Percentiles rank a stretch among this genome's conserved stretches.
phyloP scores from a whole-genome alignment of 176 grass and related monocot species.

The Themeda triandra region DNA sequence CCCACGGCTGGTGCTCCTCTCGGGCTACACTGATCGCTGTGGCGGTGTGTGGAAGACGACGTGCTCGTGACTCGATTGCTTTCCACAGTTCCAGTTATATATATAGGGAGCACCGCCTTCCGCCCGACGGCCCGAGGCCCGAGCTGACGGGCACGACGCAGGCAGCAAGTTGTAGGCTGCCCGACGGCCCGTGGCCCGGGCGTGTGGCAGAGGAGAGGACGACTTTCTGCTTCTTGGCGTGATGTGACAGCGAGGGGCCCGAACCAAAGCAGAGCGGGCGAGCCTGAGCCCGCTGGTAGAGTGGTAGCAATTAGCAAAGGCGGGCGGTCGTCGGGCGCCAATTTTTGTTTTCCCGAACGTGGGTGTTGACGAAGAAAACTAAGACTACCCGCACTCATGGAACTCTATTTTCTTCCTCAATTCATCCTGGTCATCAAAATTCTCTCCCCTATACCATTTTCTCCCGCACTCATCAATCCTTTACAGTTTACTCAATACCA shows the following conservation, averaged over 20 bases:
- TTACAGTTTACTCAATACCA: too few relatives aligned
- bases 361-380: not conserved
- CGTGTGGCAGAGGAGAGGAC: not conserved
- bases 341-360: too few relatives aligned
- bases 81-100: not conserved
- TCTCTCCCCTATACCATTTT: too few relatives aligned
- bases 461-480: too few relatives aligned
- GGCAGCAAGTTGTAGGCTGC: rapidly evolving
- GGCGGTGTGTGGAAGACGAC: not conserved
- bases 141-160: not conserved
- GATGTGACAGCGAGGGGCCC: not conserved
- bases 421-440: too few relatives aligned
- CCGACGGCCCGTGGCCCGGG: not conserved
- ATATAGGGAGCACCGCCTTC: not conserved
- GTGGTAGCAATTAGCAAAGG: too few relatives aligned
- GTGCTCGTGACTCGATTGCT: not conserved
- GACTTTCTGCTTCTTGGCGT: not conserved
- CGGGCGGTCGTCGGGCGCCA: too few relatives aligned
- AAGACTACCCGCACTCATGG: too few relatives aligned
- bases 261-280: too few relatives aligned
- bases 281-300: too few relatives aligned
- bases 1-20: not conserved
- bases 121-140: too few relatives aligned
- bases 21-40: not conserved
- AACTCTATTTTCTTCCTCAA: too few relatives aligned